phyloP scores from a whole-genome alignment of 2,329 filamentous ascomycete species.

The Fulvia fulva region DNA sequence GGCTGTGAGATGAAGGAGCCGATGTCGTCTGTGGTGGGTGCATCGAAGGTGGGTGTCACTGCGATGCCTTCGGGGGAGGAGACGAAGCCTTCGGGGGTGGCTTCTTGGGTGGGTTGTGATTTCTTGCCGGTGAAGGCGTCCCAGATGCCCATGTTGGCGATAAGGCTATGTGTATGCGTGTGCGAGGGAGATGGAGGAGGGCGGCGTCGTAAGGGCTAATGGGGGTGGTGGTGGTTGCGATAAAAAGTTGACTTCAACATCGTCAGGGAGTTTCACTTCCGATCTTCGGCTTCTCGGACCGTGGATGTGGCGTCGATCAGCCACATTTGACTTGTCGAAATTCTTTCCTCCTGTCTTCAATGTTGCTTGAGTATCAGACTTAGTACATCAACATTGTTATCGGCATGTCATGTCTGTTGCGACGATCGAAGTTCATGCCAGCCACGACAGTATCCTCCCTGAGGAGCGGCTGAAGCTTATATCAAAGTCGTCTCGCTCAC shows the following conservation, averaged over 20 bases:
- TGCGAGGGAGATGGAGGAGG: conserved; percentile 5
- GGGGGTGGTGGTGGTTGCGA: neutral
- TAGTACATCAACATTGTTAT: neutral
- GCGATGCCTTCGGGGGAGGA: conserved; percentile 43
- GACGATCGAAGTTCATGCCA: neutral
- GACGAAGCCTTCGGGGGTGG: conserved; percentile 39
- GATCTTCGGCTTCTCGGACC: neutral
- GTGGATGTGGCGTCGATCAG: neutral
- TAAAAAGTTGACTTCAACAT: neutral
- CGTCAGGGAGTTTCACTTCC: neutral
- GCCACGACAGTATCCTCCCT: conserved; percentile 5
- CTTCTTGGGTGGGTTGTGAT: conserved; percentile 38
- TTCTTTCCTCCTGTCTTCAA: no score
- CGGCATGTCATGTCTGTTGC: neutral
- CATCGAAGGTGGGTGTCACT: conserved; percentile 44
- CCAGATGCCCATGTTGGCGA: conserved; percentile 52
- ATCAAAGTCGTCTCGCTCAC: conserved; percentile 17
- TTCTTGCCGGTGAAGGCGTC: conserved; percentile 60
- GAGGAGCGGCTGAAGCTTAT: conserved; percentile 15
- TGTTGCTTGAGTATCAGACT: no score
- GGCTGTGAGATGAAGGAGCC: conserved; percentile 78
- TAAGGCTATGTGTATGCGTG: neutral
- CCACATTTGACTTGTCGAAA: no score
- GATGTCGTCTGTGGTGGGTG: conserved; percentile 68
- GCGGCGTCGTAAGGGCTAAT: neutral